A percentile compares a stretch with the other conserved stretches of the same genome.
Conservation (phyloP, 345 rosid species). For the Cardamine occulta region DNA sequence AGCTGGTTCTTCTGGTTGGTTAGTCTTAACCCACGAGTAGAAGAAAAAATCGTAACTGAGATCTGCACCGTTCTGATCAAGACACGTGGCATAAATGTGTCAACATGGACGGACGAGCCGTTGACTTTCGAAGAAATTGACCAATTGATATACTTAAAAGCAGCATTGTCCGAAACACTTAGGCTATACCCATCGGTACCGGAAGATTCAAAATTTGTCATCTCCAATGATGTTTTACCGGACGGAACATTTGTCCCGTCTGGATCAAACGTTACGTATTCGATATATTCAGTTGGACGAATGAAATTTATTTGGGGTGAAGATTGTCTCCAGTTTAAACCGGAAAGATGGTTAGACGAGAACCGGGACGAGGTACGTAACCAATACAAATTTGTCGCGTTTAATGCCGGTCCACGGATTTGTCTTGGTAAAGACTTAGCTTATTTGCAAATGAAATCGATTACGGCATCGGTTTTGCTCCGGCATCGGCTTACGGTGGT, state of each 20-base stretch:
- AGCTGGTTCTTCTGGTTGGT: slow-evolving; percentile 81
- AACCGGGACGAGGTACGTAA: slow-evolving; percentile 31
- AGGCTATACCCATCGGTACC: slow-evolving; percentile 81
- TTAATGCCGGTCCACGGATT: slow-evolving; percentile 76
- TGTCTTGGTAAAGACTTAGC: slow-evolving; percentile 74
- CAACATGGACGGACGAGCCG: slow-evolving; percentile 60
- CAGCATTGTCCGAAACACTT: slow-evolving; percentile 73
- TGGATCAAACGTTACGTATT: slow-evolving; percentile 69
- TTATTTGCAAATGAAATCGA: slow-evolving; percentile 78
- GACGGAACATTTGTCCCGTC: slow-evolving; percentile 68
- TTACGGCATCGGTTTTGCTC: slow-evolving; percentile 63
- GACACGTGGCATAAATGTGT: slow-evolving; percentile 56
- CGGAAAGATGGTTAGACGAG: slow-evolving; percentile 69
- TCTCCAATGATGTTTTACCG: slow-evolving; percentile 62
- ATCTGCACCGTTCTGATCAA: slow-evolving; percentile 59
- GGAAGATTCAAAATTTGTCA: slow-evolving; percentile 69
- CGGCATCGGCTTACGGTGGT: slow-evolving; percentile 59
- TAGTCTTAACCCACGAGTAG: slow-evolving; percentile 55
- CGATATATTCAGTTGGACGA: slow-evolving; percentile 69
- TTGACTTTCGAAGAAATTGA: slow-evolving; percentile 67
- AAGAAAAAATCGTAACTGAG: slow-evolving; percentile 63
- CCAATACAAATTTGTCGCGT: slow-evolving; percentile 64
- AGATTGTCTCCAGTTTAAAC: slow-evolving; percentile 65
- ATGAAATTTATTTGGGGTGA: slow-evolving; percentile 74
- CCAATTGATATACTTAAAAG: slow-evolving; percentile 64